Conservation (phyloP, 169 alveolate genomes). For the Cryptosporidium viatorum region DNA sequence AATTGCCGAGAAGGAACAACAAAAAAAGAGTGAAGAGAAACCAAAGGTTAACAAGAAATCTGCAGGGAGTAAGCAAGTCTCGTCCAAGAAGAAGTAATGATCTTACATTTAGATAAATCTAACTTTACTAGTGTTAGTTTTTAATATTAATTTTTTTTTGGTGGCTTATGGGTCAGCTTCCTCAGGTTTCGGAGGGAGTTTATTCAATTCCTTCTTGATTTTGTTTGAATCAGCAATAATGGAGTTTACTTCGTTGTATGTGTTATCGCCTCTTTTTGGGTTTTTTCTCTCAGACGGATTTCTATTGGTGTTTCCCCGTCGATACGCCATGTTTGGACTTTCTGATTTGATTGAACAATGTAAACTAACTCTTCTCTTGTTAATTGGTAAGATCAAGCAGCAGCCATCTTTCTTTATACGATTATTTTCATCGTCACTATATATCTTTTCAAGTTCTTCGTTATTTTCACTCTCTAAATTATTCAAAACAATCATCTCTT, state of each 20-base stretch:
- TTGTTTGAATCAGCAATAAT: constrained; percentile 12
- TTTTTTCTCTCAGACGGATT: no score
- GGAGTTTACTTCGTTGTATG: not conserved
- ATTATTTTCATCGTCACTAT: constrained; percentile 9
- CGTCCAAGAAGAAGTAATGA: constrained; percentile 39
- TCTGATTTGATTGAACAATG: constrained; percentile 26
- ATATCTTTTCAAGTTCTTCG: constrained; percentile 27
- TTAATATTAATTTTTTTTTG: not conserved
- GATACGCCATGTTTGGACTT: constrained; percentile 8
- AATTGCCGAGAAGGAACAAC: constrained; percentile 82
- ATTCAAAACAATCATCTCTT: constrained; percentile 44
- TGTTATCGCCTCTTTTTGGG: not conserved
- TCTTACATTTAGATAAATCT: constrained; percentile 5
- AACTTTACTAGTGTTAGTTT: constrained; percentile 13
- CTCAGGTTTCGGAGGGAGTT: constrained; percentile 45
- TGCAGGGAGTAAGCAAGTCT: constrained; percentile 24
- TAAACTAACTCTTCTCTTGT: constrained; percentile 47
- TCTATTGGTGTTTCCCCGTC: not conserved
- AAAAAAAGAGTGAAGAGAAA: constrained; percentile 81
- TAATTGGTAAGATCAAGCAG: not conserved
- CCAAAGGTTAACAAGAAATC: constrained; percentile 79
- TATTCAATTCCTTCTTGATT: constrained; percentile 22
- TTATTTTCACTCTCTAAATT: not conserved
- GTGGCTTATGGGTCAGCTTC: not conserved
- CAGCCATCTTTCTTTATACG: not conserved